A percentile compares a stretch with the other conserved stretches of the same genome.
These are phyloP conservation scores for Hypoxylon lienhwacheense DNA, from an alignment of 495 filamentous ascomycete species.

Conservation along the genomic window DNA sequence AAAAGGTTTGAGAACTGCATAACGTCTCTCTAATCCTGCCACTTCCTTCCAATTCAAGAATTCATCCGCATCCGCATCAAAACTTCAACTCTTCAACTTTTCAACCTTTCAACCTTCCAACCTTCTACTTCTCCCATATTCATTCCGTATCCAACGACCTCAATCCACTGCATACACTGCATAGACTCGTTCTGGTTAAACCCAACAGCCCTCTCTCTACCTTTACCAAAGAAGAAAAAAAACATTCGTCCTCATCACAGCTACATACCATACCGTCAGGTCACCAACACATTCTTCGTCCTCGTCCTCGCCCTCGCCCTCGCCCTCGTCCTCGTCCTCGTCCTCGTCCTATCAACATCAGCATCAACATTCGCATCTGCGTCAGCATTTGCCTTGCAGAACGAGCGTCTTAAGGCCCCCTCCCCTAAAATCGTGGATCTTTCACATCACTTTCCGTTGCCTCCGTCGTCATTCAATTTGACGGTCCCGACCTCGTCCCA, in stretches of 20 bases:
- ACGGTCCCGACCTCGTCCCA: slow-evolving; percentile 27
- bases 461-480: slow-evolving; percentile 26
- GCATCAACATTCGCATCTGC: neutral
- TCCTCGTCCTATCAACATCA: slow-evolving; percentile 15
- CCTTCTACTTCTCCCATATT: too few species aligned
- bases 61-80: slow-evolving; percentile 11
- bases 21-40: slow-evolving; percentile 36
- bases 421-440: slow-evolving; percentile 19
- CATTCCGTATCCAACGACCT: too few species aligned
- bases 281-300: neutral
- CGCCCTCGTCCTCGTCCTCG: slow-evolving; percentile 15
- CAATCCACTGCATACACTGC: too few species aligned
- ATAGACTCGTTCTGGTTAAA: too few species aligned
- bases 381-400: slow-evolving; percentile 9
- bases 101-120: too few species aligned
- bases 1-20: slow-evolving; percentile 41
- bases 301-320: neutral
- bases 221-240: too few species aligned
- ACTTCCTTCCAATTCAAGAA: slow-evolving; percentile 29
- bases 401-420: slow-evolving; percentile 22
- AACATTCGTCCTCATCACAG: too few species aligned
- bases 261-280: too few species aligned
- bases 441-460: slow-evolving; percentile 32
- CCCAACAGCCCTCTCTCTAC: too few species aligned
- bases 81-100: neutral